Base-by-base conservation (phyloP, 495 filamentous ascomycete species). In the Friedmanniomyces endolithicus region DNA sequence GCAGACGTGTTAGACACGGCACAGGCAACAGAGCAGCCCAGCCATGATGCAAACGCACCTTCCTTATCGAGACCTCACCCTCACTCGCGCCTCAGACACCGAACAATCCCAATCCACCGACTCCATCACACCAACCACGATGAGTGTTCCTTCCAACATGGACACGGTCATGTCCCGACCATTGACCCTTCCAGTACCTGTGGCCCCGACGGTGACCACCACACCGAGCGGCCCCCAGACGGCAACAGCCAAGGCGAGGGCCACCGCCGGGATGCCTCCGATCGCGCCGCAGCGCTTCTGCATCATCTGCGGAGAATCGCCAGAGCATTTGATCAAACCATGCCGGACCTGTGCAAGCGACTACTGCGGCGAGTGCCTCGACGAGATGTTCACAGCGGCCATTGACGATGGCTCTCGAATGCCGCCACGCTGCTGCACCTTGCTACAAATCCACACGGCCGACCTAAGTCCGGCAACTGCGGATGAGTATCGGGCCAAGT, bases 401-500 rank as follows among this genome's bases (percentile, higher is more conserved):
- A 62, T 53, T n/a, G 48, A 53, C 16, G 63, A 68, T 34, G 23
- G 25, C 29, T 35, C 58, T 3, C 40, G 63, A 11, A 68, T 68
- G 66, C 66, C 66, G 1, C 64, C 66, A 11, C 54, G 52, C 17
- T 68, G 66, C 54, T 68, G 66, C 54, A 51, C 23, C 27, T 48
- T 62, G 20, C 44, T 68, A 25, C 64, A 54, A 25, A 51, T 68
- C 11, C 58, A 65, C 33, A 48, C 61, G 17, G 60, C 57, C 6
- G 35, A 57, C n/a, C 52, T 68, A n/a, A 52, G 57, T 0, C n/a
- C 62, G 6, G 48, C 52, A 1, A 50, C 63, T 22, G 60, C 56
- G 0, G 47, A 27, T 6, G 33, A 49, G 19, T 68, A 65, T 43
- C 58, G 64, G 35, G 48, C 27, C 40, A 66, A 61, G 33, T 64